Evolutionary conservation across 306 rosid genomes (phyloP).

Genomic region (Quercus agrifolia): DNA sequence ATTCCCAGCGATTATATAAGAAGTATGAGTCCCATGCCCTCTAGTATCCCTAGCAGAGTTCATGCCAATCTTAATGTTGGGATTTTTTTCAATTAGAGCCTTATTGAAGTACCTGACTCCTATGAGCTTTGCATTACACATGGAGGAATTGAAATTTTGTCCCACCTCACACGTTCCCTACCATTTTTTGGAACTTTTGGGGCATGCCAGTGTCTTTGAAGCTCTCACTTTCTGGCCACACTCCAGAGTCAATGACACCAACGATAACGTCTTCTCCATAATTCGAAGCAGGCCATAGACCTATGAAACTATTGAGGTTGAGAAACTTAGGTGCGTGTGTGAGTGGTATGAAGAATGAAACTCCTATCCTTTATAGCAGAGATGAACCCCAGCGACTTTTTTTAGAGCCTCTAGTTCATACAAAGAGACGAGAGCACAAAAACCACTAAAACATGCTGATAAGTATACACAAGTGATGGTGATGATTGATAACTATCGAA

Average conservation of each 20-base stretch:
- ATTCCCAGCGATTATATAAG: slow-evolving; percentile 37
- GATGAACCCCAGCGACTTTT: slow-evolving; percentile 18
- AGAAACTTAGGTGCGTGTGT: slow-evolving; percentile 29
- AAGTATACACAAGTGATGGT: slow-evolving; percentile 16
- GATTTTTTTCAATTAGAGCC: slow-evolving; percentile 25
- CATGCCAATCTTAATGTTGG: slow-evolving; percentile 20
- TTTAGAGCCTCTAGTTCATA: slow-evolving; percentile 20
- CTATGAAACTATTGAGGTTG: slow-evolving; percentile 21
- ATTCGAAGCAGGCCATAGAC: slow-evolving; percentile 32
- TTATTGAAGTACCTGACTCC: slow-evolving; percentile 41
- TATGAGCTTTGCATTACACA: slow-evolving; percentile 33
- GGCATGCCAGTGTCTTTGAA: slow-evolving; percentile 35
- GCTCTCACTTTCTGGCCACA: slow-evolving; percentile 45
- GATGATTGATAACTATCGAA: neutral
- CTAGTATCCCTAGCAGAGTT: slow-evolving; percentile 38
- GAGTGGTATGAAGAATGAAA: slow-evolving; percentile 35
- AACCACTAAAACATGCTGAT: slow-evolving; percentile 27
- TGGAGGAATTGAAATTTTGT: slow-evolving; percentile 33
- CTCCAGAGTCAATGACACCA: slow-evolving; percentile 26
- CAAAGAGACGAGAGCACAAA: slow-evolving; percentile 27
- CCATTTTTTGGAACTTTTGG: slow-evolving; percentile 28
- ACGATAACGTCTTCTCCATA: slow-evolving; percentile 30
- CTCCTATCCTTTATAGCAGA: slow-evolving; percentile 24
- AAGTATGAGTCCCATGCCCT: slow-evolving; percentile 38
- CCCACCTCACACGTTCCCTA: slow-evolving; percentile 41